Conservation (phyloP, 495 filamentous ascomycete genomes). For the Bacidia gigantensis region DNA sequence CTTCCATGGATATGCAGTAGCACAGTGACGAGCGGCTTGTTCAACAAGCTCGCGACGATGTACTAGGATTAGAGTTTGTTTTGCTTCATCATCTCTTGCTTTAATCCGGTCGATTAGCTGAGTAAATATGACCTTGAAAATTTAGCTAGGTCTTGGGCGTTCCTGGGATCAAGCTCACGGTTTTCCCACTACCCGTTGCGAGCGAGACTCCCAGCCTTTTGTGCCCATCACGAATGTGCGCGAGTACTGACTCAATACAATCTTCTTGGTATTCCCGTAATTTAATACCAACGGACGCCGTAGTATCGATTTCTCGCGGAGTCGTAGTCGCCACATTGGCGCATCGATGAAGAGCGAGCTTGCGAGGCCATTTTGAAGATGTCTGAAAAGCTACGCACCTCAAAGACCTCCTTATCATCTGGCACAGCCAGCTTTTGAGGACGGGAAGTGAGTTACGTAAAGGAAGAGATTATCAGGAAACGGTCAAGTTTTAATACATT, state of each 20-base stretch:
- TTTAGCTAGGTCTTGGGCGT: not conserved
- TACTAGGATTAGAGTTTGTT: slow-evolving; percentile 79
- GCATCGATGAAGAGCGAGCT: not conserved
- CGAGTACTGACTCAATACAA: slow-evolving; percentile 75
- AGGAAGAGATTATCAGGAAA: no score
- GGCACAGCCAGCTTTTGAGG: no score
- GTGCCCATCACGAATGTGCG: slow-evolving; percentile 56
- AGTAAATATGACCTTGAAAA: slow-evolving; percentile 74
- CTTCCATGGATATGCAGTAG: slow-evolving; percentile 61
- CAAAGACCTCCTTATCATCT: no score
- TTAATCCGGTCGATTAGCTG: slow-evolving; percentile 74
- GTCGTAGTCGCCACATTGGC: not conserved
- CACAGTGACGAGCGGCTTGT: slow-evolving; percentile 79
- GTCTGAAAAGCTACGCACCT: no score
- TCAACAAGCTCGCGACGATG: slow-evolving; percentile 93
- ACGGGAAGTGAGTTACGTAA: no score
- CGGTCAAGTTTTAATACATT: no score
- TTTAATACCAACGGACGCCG: slow-evolving; percentile 21
- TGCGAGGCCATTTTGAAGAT: not conserved
- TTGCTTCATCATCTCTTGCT: slow-evolving; percentile 39
- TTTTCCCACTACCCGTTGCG: slow-evolving; percentile 89
- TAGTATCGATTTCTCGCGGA: not conserved
- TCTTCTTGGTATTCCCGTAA: slow-evolving; percentile 75
- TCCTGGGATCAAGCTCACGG: slow-evolving; percentile 34
- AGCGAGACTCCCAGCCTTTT: slow-evolving; percentile 77